These are phyloP conservation scores for Leptodermis oblonga DNA, from an alignment of 257 asterid species.

Conservation along the genomic window DNA sequence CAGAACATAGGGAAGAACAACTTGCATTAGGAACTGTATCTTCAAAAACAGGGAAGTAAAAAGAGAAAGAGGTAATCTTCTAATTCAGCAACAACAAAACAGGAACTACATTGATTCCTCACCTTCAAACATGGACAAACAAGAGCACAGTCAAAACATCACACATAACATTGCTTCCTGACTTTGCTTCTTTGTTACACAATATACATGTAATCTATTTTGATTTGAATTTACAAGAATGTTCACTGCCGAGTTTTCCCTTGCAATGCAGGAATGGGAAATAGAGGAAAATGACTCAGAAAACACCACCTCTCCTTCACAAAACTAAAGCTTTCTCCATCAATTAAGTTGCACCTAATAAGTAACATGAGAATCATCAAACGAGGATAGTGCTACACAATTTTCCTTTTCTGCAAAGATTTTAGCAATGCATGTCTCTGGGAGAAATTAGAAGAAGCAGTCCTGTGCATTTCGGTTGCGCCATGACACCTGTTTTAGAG, in stretches of 20 bases:
- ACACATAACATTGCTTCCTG: conserved; percentile 1
- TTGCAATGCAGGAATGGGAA: neutral
- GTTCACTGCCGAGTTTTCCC: neutral
- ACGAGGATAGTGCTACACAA: neutral
- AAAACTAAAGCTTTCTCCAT: conserved; percentile 6
- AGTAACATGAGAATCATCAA: conserved; percentile 3
- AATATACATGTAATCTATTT: conserved; percentile 7
- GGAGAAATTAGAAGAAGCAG: too few relatives aligned
- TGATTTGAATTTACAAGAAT: conserved; percentile 8
- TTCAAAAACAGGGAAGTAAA: too few relatives aligned
- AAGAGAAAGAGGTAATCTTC: too few relatives aligned
- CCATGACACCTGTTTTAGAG: neutral
- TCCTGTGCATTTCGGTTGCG: too few relatives aligned
- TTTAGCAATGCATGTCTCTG: too few relatives aligned
- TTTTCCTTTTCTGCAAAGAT: conserved; percentile 8
- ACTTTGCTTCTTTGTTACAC: conserved; percentile 5
- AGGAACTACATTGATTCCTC: too few relatives aligned
- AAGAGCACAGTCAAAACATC: neutral
- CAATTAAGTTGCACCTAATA: neutral
- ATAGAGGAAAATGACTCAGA: conserved; percentile 2
- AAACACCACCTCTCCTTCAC: conserved; percentile 13
- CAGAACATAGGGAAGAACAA: too few relatives aligned
- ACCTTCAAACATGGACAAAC: neutral
- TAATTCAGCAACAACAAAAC: too few relatives aligned
- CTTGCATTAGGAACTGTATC: too few relatives aligned